These are phyloP conservation scores for Coelastrella sp. DNA, from an alignment of 139 green algal species.

Conservation along the genomic window DNA sequence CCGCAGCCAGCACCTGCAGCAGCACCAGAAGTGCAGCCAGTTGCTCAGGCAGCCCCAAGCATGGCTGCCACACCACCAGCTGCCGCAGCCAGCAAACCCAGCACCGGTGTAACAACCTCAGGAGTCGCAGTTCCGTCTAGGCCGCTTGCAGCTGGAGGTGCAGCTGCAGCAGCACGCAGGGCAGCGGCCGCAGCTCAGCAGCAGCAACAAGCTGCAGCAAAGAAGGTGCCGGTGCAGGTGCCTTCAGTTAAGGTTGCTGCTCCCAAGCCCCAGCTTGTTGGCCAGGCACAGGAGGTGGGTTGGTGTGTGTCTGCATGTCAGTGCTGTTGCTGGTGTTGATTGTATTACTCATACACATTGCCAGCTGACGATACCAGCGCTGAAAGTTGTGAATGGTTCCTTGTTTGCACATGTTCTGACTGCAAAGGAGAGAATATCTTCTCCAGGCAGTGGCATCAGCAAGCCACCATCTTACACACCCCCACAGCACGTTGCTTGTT, in stretches of 20 bases:
- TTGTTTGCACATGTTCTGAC: too few species aligned
- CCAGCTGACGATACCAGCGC: too few species aligned
- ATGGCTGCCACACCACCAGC: neutral
- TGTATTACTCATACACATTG: too few species aligned
- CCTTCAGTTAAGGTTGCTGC: slow-evolving; percentile 21
- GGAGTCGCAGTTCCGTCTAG: neutral
- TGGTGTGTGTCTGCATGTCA: neutral
- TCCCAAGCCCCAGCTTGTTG: slow-evolving; percentile 20
- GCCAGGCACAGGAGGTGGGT: slow-evolving; percentile 28
- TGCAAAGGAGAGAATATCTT: neutral
- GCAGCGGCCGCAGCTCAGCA: slow-evolving; percentile 28
- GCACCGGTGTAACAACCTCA: neutral
- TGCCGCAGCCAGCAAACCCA: neutral
- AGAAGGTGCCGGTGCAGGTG: neutral
- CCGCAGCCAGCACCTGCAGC: neutral
- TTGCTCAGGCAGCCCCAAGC: too few species aligned
- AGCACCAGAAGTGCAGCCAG: neutral
- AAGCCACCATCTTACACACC: too few species aligned
- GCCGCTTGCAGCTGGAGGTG: slow-evolving; percentile 9
- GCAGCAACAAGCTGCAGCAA: slow-evolving; percentile 11
- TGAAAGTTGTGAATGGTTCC: too few species aligned
- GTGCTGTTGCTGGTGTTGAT: neutral
- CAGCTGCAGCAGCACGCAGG: slow-evolving; percentile 1
- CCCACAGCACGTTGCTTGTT: too few species aligned
- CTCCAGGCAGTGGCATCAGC: neutral